phyloP scores from a whole-genome alignment of 768 basidiomycete species.

The Tricholoma matsutake region DNA sequence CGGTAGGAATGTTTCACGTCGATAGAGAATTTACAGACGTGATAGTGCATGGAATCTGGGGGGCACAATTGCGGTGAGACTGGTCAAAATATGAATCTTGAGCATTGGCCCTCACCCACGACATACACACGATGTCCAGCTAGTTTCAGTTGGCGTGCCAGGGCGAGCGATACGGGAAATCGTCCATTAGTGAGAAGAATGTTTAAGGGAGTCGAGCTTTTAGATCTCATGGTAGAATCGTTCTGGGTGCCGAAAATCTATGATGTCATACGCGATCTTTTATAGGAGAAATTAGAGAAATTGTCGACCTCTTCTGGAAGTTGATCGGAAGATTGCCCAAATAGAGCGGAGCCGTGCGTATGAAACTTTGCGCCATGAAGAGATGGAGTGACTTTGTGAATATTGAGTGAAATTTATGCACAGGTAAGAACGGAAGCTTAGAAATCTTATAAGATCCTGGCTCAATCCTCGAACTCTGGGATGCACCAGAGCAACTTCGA shows the following conservation, averaged over 20 bases:
- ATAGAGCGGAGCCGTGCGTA: neutral
- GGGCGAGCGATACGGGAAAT: constrained; percentile 17
- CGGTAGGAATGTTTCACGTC: constrained; percentile 16
- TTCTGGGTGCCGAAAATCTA: neutral
- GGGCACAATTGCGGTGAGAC: neutral
- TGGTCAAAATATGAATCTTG: neutral
- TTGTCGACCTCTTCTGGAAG: neutral
- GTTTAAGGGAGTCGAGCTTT: constrained; percentile 7
- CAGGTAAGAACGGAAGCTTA: no score
- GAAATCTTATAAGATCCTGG: no score
- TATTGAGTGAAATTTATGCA: no score
- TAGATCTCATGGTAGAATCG: neutral
- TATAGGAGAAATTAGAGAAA: neutral
- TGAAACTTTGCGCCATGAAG: no score
- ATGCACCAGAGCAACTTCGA: no score
- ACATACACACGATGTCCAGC: constrained; percentile 15
- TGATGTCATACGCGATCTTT: neutral
- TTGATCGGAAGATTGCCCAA: neutral
- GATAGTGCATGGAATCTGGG: constrained; percentile 18
- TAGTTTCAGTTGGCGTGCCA: constrained; percentile 14
- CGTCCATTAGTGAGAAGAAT: constrained; percentile 19
- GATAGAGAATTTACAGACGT: constrained; percentile 20
- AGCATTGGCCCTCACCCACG: constrained; percentile 8
- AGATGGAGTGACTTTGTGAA: no score
- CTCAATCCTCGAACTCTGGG: no score